A percentile compares a stretch with the other conserved stretches of the same genome.
Evolutionary conservation across 2,329 filamentous ascomycete species (phyloP).

Genomic region (Dactylellina haptotyla): DNA sequence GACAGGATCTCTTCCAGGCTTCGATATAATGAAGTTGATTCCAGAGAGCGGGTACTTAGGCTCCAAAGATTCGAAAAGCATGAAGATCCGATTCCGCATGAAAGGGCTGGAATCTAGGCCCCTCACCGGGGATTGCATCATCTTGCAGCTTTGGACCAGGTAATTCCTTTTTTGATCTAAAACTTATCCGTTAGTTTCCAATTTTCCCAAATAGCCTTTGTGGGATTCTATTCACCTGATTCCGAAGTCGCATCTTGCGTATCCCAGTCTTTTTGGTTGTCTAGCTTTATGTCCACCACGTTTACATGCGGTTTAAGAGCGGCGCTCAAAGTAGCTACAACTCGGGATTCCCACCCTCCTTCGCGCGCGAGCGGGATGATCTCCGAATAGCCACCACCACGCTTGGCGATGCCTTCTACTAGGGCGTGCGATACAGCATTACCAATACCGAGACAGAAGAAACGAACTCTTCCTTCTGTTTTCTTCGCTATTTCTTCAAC

Average conservation of each 20-base stretch:
- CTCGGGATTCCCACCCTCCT: constrained; percentile 13
- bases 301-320: constrained; percentile 3
- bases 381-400: constrained; percentile 68
- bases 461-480: constrained; percentile 64
- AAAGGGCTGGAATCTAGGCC: constrained; percentile 4
- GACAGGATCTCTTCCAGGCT: neutral
- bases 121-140: constrained; percentile 12
- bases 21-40: neutral
- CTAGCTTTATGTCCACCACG: constrained; percentile 3
- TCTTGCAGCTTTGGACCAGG: neutral
- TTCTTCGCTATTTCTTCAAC: constrained; percentile 63
- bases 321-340: constrained; percentile 4
- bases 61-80: constrained; percentile 17
- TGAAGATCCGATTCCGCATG: constrained; percentile 18
- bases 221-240: neutral
- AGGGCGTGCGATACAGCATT: constrained; percentile 67
- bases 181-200: too few relatives aligned
- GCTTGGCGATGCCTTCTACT: constrained; percentile 69
- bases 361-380: constrained; percentile 64
- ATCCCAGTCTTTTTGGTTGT: neutral
- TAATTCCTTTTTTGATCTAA: neutral
- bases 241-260: neutral
- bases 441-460: constrained; percentile 71
- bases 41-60: neutral
- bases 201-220: too few relatives aligned